Conservation (phyloP, 768 basidiomycete species). For the Psilocybe cubensis region DNA sequence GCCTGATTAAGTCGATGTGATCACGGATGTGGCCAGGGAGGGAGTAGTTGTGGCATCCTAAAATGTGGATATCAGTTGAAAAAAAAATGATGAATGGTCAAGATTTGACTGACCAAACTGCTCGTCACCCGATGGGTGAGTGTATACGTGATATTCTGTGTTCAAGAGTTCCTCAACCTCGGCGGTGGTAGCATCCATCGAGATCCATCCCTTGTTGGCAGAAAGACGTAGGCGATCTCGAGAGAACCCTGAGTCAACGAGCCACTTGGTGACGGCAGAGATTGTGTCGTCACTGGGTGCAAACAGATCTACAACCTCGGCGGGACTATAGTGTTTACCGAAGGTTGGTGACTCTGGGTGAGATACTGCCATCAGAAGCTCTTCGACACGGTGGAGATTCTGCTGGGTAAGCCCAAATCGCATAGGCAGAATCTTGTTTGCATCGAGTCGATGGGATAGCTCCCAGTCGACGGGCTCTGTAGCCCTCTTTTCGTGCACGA, state of each 20-base stretch:
- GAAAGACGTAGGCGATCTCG: conserved; percentile 41
- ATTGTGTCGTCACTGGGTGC: conserved; percentile 50
- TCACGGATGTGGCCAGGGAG: conserved; percentile 42
- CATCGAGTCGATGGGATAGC: conserved; percentile 27
- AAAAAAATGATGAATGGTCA: neutral
- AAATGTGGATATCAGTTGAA: neutral
- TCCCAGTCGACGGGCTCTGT: conserved; percentile 34
- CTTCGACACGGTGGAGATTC: conserved; percentile 49
- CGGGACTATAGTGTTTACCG: conserved; percentile 52
- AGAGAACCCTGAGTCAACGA: conserved; percentile 44
- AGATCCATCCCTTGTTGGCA: conserved; percentile 45
- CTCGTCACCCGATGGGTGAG: conserved; percentile 39
- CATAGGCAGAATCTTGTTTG: conserved; percentile 42
- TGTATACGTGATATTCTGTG: conserved; percentile 50
- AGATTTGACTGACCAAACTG: conserved; percentile 37
- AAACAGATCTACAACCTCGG: conserved; percentile 48
- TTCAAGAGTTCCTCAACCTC: conserved; percentile 46
- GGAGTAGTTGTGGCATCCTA: conserved; percentile 44
- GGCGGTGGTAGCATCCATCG: conserved; percentile 43
- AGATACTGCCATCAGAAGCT: conserved; percentile 49
- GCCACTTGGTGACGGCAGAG: conserved; percentile 47
- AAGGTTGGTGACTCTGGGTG: conserved; percentile 55
- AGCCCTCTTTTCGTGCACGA: conserved; percentile 36
- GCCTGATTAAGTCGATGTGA: conserved; percentile 46
- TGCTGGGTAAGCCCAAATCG: conserved; percentile 53